A percentile compares a stretch with the other conserved stretches of the same genome.
Evolutionary conservation across 2,329 filamentous ascomycete species (phyloP).

Genomic region (Atkinsonella hypoxylon): DNA sequence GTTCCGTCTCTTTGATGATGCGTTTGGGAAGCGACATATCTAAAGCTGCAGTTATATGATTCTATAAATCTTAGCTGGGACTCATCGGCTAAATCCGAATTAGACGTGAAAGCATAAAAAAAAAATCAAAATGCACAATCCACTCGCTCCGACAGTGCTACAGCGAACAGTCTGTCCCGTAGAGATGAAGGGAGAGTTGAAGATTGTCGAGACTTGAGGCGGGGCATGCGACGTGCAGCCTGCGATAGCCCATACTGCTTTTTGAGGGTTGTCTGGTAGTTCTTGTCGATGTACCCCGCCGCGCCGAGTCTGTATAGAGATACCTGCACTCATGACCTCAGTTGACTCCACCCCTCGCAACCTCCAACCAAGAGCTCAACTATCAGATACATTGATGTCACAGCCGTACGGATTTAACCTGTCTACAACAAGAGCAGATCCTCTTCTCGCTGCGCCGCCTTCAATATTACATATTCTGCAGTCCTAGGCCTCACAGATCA

Average conservation of each 20-base stretch:
- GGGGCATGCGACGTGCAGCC: conserved; percentile 7
- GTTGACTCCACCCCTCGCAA: background rate
- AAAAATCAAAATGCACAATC: background rate
- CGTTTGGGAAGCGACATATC: conserved; percentile 77
- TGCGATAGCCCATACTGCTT: conserved; percentile 5
- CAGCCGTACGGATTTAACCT: background rate
- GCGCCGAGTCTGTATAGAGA: background rate
- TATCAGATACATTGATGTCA: background rate
- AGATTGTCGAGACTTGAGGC: conserved; percentile 6
- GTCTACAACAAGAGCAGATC: background rate
- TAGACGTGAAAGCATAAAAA: too few relatives aligned
- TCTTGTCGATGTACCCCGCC: background rate
- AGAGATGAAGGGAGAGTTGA: background rate
- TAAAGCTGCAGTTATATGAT: conserved; percentile 1
- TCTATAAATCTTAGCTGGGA: background rate
- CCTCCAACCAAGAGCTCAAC: background rate
- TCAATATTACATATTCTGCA: too few relatives aligned
- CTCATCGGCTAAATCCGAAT: background rate
- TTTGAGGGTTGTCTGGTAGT: background rate
- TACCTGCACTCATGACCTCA: conserved; percentile 2
- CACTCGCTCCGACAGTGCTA: background rate
- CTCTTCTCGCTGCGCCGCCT: too few relatives aligned
- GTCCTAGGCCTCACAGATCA: background rate
- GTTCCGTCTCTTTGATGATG: conserved; percentile 97
- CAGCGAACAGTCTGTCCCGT: background rate